phyloP scores from a whole-genome alignment of 345 rosid genomes.

The Acer saccharum region DNA sequence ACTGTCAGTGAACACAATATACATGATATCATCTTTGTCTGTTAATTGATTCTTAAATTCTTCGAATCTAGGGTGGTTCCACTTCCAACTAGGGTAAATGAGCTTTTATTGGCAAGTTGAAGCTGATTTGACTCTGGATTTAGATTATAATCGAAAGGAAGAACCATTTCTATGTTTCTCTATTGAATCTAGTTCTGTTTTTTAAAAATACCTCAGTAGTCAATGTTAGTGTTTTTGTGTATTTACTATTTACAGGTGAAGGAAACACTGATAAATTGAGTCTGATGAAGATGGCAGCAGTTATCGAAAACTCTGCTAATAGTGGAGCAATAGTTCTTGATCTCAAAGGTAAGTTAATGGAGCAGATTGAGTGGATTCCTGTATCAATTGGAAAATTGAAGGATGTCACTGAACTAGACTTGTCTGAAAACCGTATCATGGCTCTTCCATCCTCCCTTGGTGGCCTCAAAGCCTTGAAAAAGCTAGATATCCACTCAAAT shows the following conservation, averaged over 20 bases:
- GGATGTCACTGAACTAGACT: slow-evolving; percentile 43
- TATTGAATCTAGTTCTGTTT: slow-evolving; percentile 1
- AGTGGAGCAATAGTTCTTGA: slow-evolving; percentile 42
- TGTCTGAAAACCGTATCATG: slow-evolving; percentile 64
- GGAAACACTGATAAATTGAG: slow-evolving; percentile 45
- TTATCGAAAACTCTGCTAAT: slow-evolving; percentile 57
- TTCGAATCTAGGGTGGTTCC: not conserved
- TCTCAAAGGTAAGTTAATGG: slow-evolving; percentile 61
- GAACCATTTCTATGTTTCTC: not conserved
- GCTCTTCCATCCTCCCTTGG: slow-evolving; percentile 55
- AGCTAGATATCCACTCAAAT: slow-evolving; percentile 59
- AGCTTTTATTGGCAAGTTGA: not conserved
- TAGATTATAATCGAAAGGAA: too few species aligned
- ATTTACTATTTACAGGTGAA: slow-evolving; percentile 34
- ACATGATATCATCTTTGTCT: not conserved
- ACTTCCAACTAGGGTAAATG: too few species aligned
- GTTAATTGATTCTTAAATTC: not conserved
- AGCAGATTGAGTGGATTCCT: slow-evolving; percentile 72
- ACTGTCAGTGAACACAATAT: not conserved
- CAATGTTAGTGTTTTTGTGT: not conserved
- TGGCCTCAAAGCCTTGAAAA: slow-evolving; percentile 47
- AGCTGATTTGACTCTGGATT: not conserved
- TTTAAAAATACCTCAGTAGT: not conserved
- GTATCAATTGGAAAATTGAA: slow-evolving; percentile 58
- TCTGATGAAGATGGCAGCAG: slow-evolving; percentile 60